Conservation (phyloP, 306 rosid genomes). For the Inga oerstediana region DNA sequence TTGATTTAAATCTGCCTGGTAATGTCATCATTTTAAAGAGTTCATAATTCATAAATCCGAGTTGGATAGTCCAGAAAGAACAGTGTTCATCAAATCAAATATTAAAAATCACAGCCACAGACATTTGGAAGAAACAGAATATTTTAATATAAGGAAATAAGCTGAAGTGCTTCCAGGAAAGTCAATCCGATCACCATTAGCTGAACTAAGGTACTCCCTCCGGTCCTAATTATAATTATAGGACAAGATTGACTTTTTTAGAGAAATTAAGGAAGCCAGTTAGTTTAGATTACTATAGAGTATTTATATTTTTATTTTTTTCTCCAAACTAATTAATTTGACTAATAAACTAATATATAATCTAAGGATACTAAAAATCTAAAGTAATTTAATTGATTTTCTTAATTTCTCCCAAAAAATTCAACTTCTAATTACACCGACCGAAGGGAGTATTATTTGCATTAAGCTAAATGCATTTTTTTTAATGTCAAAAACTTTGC, state of each 20-base stretch:
- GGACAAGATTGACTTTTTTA: too few species aligned
- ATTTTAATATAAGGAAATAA: background rate
- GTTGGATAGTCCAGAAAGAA: background rate
- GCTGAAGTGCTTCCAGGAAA: background rate
- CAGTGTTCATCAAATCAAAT: slow-evolving; percentile 9
- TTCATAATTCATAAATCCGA: slow-evolving; percentile 18
- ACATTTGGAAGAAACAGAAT: background rate
- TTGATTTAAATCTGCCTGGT: slow-evolving; percentile 84
- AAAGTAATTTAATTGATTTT: too few species aligned
- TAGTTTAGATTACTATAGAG: too few species aligned
- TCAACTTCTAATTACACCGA: too few species aligned
- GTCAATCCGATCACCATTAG: background rate
- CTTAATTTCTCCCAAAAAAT: too few species aligned
- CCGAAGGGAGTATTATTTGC: too few species aligned
- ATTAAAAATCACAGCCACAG: slow-evolving; percentile 3
- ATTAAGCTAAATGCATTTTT: background rate
- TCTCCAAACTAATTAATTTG: too few species aligned
- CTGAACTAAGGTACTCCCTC: background rate
- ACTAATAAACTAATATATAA: too few species aligned
- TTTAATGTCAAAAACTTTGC: background rate
- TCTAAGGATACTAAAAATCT: too few species aligned
- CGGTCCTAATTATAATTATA: too few species aligned
- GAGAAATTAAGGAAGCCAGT: too few species aligned
- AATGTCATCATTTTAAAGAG: slow-evolving; percentile 31
- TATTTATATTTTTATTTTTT: too few species aligned